Conservation (phyloP, 208 protist genomes). For the Herpetomonas samuelpessoai region DNA sequence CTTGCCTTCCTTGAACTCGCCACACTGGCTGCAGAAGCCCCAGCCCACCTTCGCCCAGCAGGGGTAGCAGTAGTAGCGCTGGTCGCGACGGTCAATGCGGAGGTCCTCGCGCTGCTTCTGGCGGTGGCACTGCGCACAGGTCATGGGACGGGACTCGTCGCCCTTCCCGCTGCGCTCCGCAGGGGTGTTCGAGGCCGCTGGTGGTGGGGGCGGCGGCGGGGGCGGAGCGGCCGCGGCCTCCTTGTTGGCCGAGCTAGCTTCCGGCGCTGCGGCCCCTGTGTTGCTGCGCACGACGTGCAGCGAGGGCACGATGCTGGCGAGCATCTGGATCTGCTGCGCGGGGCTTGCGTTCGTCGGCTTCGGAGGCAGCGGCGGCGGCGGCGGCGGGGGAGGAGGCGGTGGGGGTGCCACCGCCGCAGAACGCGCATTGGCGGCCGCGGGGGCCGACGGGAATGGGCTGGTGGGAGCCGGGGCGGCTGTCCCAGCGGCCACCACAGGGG, state of each 20-base stretch:
- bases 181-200: neutral
- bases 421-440: slow-evolving; percentile 8
- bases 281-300: slow-evolving; percentile 50
- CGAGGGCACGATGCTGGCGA: slow-evolving; percentile 67
- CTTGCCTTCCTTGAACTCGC: slow-evolving; percentile 50
- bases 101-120: slow-evolving; percentile 62
- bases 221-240: neutral
- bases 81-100: slow-evolving; percentile 47
- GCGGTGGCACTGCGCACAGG: slow-evolving; percentile 56
- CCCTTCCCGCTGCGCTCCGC: slow-evolving; percentile 6
- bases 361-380: slow-evolving; percentile 1
- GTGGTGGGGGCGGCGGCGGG: neutral
- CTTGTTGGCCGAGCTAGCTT: neutral
- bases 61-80: slow-evolving; percentile 64
- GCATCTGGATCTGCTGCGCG: slow-evolving; percentile 30
- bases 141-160: neutral
- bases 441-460: slow-evolving; percentile 15
- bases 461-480: neutral
- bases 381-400: neutral
- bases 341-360: slow-evolving; percentile 14
- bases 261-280: slow-evolving; percentile 6
- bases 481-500: neutral
- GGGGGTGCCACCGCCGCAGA: slow-evolving; percentile 1
- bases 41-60: slow-evolving; percentile 73
- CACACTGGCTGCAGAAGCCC: slow-evolving; percentile 61